Evolutionary conservation across 2,329 filamentous ascomycete species (phyloP).

Genomic region (Dichotomopilus funicola): DNA sequence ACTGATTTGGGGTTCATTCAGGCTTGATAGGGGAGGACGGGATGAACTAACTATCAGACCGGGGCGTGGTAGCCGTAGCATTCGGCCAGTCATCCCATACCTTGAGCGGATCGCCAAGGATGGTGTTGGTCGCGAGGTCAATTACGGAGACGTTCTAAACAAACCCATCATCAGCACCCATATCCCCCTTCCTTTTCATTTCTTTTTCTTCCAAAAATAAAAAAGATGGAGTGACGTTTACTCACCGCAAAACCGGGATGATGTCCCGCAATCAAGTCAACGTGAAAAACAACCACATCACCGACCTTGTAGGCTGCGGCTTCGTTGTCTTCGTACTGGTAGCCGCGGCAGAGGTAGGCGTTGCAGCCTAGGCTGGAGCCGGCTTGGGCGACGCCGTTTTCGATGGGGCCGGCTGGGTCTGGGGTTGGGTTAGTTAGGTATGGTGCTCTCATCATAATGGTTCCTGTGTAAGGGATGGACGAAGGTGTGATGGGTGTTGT

Average conservation of each 20-base stretch:
- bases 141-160: background rate
- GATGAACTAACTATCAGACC: conserved; percentile 2
- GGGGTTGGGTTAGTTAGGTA: background rate
- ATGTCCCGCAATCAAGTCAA: conserved; percentile 1
- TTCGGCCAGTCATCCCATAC: conserved; percentile 2
- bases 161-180: too few species aligned
- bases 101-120: background rate
- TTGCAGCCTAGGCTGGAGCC: background rate
- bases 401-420: conserved; percentile 2
- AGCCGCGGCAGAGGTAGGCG: conserved; percentile 2
- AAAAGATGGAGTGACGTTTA: background rate
- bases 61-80: background rate
- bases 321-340: background rate
- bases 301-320: background rate
- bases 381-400: background rate
- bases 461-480: too few species aligned
- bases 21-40: too few species aligned
- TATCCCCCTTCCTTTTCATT: too few species aligned
- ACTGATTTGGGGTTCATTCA: too few species aligned
- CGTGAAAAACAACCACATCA: conserved; percentile 1
- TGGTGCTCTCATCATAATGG: too few species aligned
- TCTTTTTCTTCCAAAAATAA: too few species aligned
- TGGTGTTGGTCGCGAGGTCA: background rate
- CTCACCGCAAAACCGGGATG: conserved; percentile 1
- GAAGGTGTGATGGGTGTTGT: too few species aligned